Evolutionary conservation across 257 asterid genomes (phyloP).

Genomic region (Plantago major): DNA sequence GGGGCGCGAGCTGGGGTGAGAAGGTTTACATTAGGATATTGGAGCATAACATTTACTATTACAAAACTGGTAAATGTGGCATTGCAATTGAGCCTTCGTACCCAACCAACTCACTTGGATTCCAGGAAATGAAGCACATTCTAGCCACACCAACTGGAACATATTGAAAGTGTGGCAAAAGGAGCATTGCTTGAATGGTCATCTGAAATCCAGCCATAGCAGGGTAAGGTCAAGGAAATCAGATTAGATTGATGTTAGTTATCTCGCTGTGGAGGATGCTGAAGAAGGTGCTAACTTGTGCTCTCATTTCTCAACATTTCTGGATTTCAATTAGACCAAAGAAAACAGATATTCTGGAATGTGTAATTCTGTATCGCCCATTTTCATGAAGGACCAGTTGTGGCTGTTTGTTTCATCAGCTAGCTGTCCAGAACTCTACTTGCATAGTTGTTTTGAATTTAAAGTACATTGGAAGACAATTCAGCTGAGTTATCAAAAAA

Average conservation of each 20-base stretch:
- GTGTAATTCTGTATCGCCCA: slow-evolving; percentile 2
- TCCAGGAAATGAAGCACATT: slow-evolving; percentile 37
- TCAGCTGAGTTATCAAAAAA: no score
- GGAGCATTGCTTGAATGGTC: slow-evolving; percentile 27
- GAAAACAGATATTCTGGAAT: slow-evolving; percentile 4
- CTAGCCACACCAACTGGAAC: slow-evolving; percentile 32
- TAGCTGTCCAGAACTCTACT: slow-evolving; percentile 2
- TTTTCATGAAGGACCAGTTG: background rate
- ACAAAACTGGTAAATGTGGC: slow-evolving; percentile 55
- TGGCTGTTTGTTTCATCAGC: slow-evolving; percentile 1
- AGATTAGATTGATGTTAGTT: background rate
- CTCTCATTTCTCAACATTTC: slow-evolving; percentile 18
- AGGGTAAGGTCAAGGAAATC: background rate
- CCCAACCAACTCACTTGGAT: slow-evolving; percentile 53
- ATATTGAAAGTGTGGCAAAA: slow-evolving; percentile 11
- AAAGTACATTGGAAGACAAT: background rate
- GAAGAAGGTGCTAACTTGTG: background rate
- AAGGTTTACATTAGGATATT: slow-evolving; percentile 64
- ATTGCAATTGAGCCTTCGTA: slow-evolving; percentile 70
- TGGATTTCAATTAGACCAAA: slow-evolving; percentile 23
- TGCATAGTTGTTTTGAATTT: background rate
- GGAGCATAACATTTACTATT: slow-evolving; percentile 51
- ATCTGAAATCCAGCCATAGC: background rate
- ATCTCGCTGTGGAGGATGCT: slow-evolving; percentile 2
- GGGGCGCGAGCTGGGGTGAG: slow-evolving; percentile 80